Evolutionary conservation across 2,329 filamentous ascomycete species (phyloP), one percentile per base, ranked within the genome.

Genomic region (Phoma herbarum): DNA sequence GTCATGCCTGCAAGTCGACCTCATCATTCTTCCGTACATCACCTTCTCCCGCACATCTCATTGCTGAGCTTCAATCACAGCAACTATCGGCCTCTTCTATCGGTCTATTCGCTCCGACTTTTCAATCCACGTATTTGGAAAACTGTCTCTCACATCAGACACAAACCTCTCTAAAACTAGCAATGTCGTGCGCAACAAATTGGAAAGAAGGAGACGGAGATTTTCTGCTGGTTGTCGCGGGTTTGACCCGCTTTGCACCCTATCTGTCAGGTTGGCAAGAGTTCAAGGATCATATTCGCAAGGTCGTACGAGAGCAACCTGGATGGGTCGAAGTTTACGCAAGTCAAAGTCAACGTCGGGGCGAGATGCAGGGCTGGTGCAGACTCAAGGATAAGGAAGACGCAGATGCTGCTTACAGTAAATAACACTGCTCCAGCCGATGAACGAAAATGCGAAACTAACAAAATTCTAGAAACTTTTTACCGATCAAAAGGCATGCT

Each of bases 251-350:
- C 6, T 63, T 66, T 54, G 70, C 70, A 23, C 68, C 72, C 2
- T 75, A 70, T 43, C 52, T 76, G 31, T 52, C 61, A 1, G 70
- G 64, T 7, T 78, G 76, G 76, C 68, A 74, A 67, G 68, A 71
- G n/a, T 73, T 77, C 63, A 78, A 78, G 59, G 76, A 78, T 35
- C 61, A 73, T 26, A 67, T 76, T 26, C 69, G 76, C 9, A 71
- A 66, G 50, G 62, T 67, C 9, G 69, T 77, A 20, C 70, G 70
- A 46, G 67, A 73, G 44, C 75, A 77, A 29, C 76, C 76, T 18
- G 75, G 75, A 2, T 77, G 75, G 76, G 70, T 70, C 12, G 69
- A 77, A n/a, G 71, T 77, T 4, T 64, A 62, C 18, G 51, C 67
- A 25, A 71, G 69, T 10, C 65, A 65, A 48, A 68, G 63, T 50